Percentiles rank a stretch among this genome's conserved stretches.
Evolutionary conservation across 163 green algal genomes (phyloP).

Genomic region (Coccomyxa subellipsoidea): DNA sequence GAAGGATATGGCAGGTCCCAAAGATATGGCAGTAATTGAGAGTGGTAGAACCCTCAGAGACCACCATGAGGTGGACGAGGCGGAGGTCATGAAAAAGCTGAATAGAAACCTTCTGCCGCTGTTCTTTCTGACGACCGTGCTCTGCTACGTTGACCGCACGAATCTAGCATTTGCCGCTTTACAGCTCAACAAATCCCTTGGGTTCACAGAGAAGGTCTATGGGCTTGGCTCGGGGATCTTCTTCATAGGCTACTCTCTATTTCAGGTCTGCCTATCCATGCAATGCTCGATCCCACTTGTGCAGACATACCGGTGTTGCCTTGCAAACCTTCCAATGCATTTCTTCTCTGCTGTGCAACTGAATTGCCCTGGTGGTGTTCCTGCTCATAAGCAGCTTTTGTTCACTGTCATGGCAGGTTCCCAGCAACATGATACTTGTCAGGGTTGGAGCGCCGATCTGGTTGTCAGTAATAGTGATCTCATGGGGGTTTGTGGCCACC

Average conservation of each 20-base stretch:
- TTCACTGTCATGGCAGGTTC: constrained; percentile 23
- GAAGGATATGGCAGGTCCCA: neutral
- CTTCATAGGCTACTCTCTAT: constrained; percentile 46
- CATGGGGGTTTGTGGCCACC: constrained; percentile 51
- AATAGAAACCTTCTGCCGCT: constrained; percentile 26
- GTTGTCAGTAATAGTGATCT: constrained; percentile 38
- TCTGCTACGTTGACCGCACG: constrained; percentile 40
- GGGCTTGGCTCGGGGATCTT: constrained; percentile 48
- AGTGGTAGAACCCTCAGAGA: neutral
- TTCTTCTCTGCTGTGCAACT: too few species aligned
- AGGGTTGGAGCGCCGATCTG: constrained; percentile 37
- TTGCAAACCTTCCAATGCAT: too few species aligned
- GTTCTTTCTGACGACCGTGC: constrained; percentile 31
- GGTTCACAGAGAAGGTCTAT: constrained; percentile 48
- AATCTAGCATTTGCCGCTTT: constrained; percentile 53
- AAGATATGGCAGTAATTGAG: neutral
- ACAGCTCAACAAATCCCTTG: constrained; percentile 49
- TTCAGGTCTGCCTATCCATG: constrained; percentile 11
- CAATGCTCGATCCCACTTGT: too few species aligned
- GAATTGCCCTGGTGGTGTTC: too few species aligned
- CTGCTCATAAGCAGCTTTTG: neutral
- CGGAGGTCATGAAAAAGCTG: constrained; percentile 26
- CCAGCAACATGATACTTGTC: constrained; percentile 36
- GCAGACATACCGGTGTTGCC: too few species aligned
- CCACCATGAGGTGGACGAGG: constrained; percentile 12